Evolutionary conservation across 768 basidiomycete genomes (phyloP).

Genomic region (Mycena rebaudengoi): DNA sequence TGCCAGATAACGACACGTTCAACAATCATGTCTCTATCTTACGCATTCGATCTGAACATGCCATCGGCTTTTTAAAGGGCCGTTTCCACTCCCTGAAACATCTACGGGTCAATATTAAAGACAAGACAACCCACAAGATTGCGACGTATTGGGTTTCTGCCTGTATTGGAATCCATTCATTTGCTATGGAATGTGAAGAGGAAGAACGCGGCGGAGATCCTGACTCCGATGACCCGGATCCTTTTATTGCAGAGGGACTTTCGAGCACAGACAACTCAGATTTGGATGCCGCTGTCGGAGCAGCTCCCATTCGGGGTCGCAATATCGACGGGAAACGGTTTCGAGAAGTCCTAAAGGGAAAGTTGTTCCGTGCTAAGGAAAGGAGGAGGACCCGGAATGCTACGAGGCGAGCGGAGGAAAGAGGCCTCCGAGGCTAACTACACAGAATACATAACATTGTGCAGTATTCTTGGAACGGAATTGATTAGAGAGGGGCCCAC

Average conservation of each 20-base stretch:
- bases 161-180: conserved; percentile 33
- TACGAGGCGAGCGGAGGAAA: not conserved
- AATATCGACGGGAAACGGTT: not conserved
- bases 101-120: not conserved
- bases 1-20: not conserved
- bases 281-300: not conserved
- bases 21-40: no score
- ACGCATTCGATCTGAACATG: conserved; percentile 4
- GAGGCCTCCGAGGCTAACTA: not conserved
- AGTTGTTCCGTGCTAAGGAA: not conserved
- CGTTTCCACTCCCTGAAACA: not conserved
- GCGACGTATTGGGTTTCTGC: conserved; percentile 34
- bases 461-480: no score
- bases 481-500: no score
- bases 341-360: not conserved
- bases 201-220: conserved; percentile 12
- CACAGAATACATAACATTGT: not conserved
- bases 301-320: not conserved
- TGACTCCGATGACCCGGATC: conserved; percentile 4
- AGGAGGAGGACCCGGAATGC: not conserved
- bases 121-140: conserved; percentile 25
- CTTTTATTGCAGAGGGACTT: conserved; percentile 9
- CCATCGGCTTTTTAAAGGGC: conserved; percentile 4
- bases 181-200: conserved; percentile 32
- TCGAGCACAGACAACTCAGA: not conserved